These are phyloP conservation scores for Exophiala bonariae DNA, from an alignment of 2,329 filamentous ascomycete genomes.

Conservation along the genomic window DNA sequence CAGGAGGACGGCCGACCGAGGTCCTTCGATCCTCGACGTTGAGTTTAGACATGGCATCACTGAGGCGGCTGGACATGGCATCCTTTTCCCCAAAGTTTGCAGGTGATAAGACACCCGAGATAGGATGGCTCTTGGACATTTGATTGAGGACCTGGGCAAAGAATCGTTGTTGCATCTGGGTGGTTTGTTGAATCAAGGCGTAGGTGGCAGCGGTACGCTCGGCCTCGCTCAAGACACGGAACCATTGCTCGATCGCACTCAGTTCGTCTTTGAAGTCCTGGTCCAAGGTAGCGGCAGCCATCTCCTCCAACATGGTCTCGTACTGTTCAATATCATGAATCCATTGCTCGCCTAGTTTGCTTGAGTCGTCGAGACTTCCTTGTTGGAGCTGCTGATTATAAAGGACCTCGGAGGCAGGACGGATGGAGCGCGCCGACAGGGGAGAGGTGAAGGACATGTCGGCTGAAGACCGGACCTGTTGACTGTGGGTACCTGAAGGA, in stretches of 20 bases:
- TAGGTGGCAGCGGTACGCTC: conserved; percentile 95
- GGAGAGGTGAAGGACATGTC: conserved; percentile 84
- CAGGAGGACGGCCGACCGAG: conserved; percentile 78
- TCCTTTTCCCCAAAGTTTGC: conserved; percentile 95
- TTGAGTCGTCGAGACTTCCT: conserved; percentile 74
- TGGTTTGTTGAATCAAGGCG: conserved; percentile 94
- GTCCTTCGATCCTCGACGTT: conserved; percentile 84
- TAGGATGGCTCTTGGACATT: conserved; percentile 97
- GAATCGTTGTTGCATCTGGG: conserved; percentile 97
- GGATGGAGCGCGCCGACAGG: conserved; percentile 74
- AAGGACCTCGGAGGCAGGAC: conserved; percentile 89
- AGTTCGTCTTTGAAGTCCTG: conserved; percentile 99
- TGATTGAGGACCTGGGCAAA: conserved; percentile 99
- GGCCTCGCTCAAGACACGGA: conserved; percentile 92
- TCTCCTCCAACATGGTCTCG: conserved; percentile 97
- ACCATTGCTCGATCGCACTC: conserved; percentile 99
- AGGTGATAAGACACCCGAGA: conserved; percentile 92
- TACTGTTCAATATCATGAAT: conserved; percentile 99
- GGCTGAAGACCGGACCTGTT: conserved; percentile 77
- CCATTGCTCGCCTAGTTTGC: conserved; percentile 96
- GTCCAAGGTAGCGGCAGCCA: conserved; percentile 97
- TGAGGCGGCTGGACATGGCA: conserved; percentile 93
- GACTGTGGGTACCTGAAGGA: conserved; percentile 58
- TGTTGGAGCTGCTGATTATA: conserved; percentile 76
- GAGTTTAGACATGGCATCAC: conserved; percentile 94